A percentile compares a stretch with the other conserved stretches of the same genome.
These are phyloP conservation scores for Tripterygium wilfordii DNA, from an alignment of 177 flowering plant species.

Conservation along the genomic window DNA sequence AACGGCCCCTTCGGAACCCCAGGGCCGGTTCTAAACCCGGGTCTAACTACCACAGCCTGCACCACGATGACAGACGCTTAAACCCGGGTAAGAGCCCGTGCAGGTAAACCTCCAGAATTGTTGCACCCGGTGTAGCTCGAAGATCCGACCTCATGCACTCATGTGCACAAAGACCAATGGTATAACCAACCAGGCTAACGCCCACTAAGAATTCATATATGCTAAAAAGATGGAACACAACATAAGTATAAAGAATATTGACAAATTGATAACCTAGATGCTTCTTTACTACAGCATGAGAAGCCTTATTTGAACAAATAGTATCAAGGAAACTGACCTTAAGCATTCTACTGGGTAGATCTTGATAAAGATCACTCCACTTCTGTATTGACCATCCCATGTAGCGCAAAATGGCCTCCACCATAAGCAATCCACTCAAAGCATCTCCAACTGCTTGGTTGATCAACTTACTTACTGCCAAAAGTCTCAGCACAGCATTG, in stretches of 20 bases:
- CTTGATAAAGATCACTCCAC: slow-evolving; percentile 84
- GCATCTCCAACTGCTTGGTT: slow-evolving; percentile 98
- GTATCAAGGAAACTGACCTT: slow-evolving; percentile 44
- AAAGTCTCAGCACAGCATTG: slow-evolving; percentile 70
- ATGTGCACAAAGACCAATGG: too few relatives aligned
- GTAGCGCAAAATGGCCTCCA: slow-evolving; percentile 71
- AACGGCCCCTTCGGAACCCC: too few relatives aligned
- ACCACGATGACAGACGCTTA: too few relatives aligned
- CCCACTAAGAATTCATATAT: too few relatives aligned
- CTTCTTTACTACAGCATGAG: neutral
- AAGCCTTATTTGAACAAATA: neutral
- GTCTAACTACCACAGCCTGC: too few relatives aligned
- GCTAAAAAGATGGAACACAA: too few relatives aligned
- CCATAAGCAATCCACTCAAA: slow-evolving; percentile 81
- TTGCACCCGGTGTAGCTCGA: too few relatives aligned
- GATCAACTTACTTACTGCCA: slow-evolving; percentile 73
- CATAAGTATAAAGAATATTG: neutral
- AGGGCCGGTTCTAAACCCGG: too few relatives aligned
- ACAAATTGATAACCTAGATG: neutral
- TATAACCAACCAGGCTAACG: too few relatives aligned
- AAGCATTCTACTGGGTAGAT: slow-evolving; percentile 85
- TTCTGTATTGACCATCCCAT: slow-evolving; percentile 69
- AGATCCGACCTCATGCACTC: too few relatives aligned
- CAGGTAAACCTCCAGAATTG: too few relatives aligned
- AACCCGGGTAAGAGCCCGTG: too few relatives aligned